Conservation (phyloP, 169 alveolate genomes). For the Pseudocohnilembus persalinus region DNA sequence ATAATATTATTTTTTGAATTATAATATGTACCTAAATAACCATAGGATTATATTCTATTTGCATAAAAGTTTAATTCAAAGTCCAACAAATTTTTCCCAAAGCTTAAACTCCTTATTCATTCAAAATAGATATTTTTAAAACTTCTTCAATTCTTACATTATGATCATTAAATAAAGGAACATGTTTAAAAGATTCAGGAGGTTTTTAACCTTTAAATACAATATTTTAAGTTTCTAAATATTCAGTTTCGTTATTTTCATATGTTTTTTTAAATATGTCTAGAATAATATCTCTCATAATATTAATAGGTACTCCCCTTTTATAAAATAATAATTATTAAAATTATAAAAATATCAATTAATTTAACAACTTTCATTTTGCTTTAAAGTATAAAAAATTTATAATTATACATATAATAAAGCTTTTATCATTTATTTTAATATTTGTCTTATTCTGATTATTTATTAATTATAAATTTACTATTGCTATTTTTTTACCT, state of each 20-base stretch:
- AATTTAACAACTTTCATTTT: no score
- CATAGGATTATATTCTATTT: conserved; percentile 51
- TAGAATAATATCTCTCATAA: conserved; percentile 11
- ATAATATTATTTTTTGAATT: background rate
- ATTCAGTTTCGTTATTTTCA: conserved; percentile 24
- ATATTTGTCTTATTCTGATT: no score
- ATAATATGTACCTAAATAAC: background rate
- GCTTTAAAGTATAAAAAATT: no score
- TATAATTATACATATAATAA: no score
- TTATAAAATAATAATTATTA: background rate
- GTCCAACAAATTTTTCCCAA: background rate
- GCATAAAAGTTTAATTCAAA: background rate
- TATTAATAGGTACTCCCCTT: conserved; percentile 31
- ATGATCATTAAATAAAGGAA: conserved; percentile 12
- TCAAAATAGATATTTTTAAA: no score
- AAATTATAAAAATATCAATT: no score
- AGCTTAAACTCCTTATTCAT: background rate
- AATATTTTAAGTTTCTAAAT: conserved; percentile 16
- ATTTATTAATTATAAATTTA: no score
- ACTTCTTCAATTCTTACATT: background rate
- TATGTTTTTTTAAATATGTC: conserved; percentile 29
- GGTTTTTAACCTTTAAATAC: conserved; percentile 25
- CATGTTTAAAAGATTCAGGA: conserved; percentile 29
- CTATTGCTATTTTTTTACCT: no score
- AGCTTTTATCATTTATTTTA: no score